A percentile compares a stretch with the other conserved stretches of the same genome.
Evolutionary conservation across 75 land plant species (phyloP).

Genomic region (Pinus tabuliformis): DNA sequence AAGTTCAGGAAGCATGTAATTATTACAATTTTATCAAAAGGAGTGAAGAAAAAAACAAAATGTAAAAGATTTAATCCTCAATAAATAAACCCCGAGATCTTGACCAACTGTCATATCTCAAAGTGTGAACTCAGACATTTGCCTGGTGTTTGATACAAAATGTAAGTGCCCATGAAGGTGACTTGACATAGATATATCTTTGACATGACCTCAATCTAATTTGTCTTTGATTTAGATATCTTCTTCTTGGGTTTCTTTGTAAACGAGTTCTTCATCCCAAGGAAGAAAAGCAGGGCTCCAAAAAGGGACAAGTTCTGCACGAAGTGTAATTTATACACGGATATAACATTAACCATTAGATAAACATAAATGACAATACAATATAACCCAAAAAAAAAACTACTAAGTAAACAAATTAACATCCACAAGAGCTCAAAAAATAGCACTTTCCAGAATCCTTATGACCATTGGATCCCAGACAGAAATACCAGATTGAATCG

Average conservation of each 20-base stretch:
- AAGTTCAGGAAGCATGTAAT: background rate
- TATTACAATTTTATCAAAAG: slow-evolving; percentile 5
- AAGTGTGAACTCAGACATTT: slow-evolving; percentile 10
- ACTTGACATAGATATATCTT: background rate
- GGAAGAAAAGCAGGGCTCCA: slow-evolving; percentile 76
- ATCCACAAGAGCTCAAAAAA: too few relatives aligned
- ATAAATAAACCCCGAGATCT: background rate
- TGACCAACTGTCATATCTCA: background rate
- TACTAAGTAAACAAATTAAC: too few relatives aligned
- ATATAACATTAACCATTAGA: too few relatives aligned
- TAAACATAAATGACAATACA: too few relatives aligned
- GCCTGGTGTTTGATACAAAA: slow-evolving; percentile 7
- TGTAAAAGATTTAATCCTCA: slow-evolving; percentile 1
- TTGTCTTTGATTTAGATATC: slow-evolving; percentile 51
- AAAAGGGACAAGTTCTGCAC: slow-evolving; percentile 75
- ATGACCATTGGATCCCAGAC: too few relatives aligned
- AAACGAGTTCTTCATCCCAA: slow-evolving; percentile 84
- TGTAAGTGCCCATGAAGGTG: background rate
- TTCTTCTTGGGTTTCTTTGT: slow-evolving; percentile 63
- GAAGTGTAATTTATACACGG: background rate
- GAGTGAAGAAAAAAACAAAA: background rate
- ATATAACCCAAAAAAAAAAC: too few relatives aligned
- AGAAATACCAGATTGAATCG: too few relatives aligned
- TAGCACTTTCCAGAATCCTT: too few relatives aligned
- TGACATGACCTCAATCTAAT: slow-evolving; percentile 6